Conservation (phyloP, 345 rosid species). For the Anastatica hierochuntica region DNA sequence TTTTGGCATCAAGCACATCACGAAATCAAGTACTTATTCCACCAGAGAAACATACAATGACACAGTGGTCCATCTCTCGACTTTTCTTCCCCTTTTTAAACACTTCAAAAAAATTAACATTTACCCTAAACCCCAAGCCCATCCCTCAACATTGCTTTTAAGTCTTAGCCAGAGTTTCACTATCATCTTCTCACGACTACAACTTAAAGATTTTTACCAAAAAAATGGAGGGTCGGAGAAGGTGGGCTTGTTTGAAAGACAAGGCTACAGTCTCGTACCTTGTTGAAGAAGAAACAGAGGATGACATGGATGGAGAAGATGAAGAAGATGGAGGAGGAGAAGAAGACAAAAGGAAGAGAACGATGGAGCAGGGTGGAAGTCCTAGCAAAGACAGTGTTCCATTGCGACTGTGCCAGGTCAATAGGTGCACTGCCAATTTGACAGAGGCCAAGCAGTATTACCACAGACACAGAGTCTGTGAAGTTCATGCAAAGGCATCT, state of each 20-base stretch:
- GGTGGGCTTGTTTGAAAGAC: slow-evolving; percentile 27
- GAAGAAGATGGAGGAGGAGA: slow-evolving; percentile 18
- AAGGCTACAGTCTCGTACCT: slow-evolving; percentile 27
- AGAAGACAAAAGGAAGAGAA: slow-evolving; percentile 28
- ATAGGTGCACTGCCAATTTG: slow-evolving; percentile 56
- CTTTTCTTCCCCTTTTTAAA: slow-evolving; percentile 25
- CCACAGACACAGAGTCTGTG: slow-evolving; percentile 83
- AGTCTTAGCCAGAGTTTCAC: neutral
- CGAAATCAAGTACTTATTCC: slow-evolving; percentile 28
- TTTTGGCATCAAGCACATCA: slow-evolving; percentile 14
- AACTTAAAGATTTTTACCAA: neutral
- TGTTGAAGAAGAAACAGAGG: slow-evolving; percentile 34
- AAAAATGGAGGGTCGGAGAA: slow-evolving; percentile 31
- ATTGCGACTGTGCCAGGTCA: slow-evolving; percentile 53
- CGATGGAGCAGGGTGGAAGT: slow-evolving; percentile 14
- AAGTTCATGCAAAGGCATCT: slow-evolving; percentile 67
- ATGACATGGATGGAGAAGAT: slow-evolving; percentile 34
- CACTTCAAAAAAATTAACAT: slow-evolving; percentile 12
- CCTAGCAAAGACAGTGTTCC: slow-evolving; percentile 21
- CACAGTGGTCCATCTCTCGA: slow-evolving; percentile 27
- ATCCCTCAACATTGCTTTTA: slow-evolving; percentile 2
- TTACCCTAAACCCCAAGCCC: slow-evolving; percentile 17
- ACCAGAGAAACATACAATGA: slow-evolving; percentile 29
- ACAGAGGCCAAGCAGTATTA: slow-evolving; percentile 63
- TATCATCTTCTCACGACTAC: slow-evolving; percentile 2